Base-by-base conservation (phyloP, 306 rosid species). In the Phaseolus lunatus region DNA sequence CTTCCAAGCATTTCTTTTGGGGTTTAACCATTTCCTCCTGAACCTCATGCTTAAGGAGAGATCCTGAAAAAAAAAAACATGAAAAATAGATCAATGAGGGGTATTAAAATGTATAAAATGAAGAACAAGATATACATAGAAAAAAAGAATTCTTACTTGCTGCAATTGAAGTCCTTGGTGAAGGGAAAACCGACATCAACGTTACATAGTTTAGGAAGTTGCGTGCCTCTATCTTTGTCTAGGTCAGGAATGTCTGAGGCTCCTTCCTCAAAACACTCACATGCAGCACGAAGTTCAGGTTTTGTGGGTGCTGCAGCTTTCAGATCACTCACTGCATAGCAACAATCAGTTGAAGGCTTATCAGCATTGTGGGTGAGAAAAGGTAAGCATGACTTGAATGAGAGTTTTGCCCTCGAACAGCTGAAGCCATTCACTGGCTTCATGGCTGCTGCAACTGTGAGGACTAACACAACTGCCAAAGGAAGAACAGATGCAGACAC, bases 261-360 rank as follows among this genome's bases (percentile, higher is more conserved):
- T 0, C 54, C 37, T 0, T n/a, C 74, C 73, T 53, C 24, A 9
- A 88, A 18, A 41, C 91, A 85, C 23, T 71, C n/a, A 48, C 89
- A 85, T 7, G 80, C 82, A 0, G 16, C 71, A 3, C 35, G 81
- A 2, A 50, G 35, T 9, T 83, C 84, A 0, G 52, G 31, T 2
- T 19, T 59, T 1, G 82, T 37, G 0, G 63, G 50, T 9, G 80
- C 7, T 22, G 44, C 57, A 9, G 70, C 35, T 61, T 69, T 73
- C 39, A 87, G 13, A 3, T 1, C 3, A 0, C 6, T 4, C 4
- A 81, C 15, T 2, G 49, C 86, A 1, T 2, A 11, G 44, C 88
- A 87, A 8, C 88, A 87, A 1, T 1, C 16, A 0, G 0, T 0
- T 0, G 83, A 23, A 0, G 83, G 88, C 0, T 1, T 13, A 3